A percentile compares a stretch with the other conserved stretches of the same genome.
Evolutionary conservation across 176 grass and related monocot genomes (phyloP).

Genomic region (Poa pratensis): DNA sequence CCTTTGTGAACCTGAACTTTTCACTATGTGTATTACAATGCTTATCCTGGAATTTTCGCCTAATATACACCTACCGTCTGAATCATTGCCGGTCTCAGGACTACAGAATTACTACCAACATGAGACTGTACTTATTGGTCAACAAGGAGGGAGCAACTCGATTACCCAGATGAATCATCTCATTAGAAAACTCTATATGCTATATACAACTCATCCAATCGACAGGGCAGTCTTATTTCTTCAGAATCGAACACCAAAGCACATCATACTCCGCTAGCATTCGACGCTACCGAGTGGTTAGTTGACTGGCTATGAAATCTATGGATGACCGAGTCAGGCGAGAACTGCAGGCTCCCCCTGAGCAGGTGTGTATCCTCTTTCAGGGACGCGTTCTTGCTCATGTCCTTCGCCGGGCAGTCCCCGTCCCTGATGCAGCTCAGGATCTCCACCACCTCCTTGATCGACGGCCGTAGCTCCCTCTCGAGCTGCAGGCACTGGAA

Average conservation of each 20-base stretch:
- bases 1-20: not conserved
- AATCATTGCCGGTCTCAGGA: constrained; percentile 20
- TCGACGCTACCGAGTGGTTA: constrained; percentile 52
- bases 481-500: constrained; percentile 81
- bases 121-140: not conserved
- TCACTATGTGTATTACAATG: not conserved
- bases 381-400: constrained; percentile 2
- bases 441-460: constrained; percentile 73
- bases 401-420: not conserved
- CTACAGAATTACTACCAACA: not conserved
- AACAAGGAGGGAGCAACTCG: not conserved
- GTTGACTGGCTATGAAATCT: constrained; percentile 66
- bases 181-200: constrained; percentile 51
- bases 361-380: constrained; percentile 51
- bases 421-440: constrained; percentile 59
- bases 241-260: not conserved
- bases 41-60: not conserved
- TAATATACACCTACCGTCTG: constrained; percentile 17
- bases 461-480: constrained; percentile 66
- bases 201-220: constrained; percentile 57
- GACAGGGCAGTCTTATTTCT: not conserved
- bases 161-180: constrained; percentile 25
- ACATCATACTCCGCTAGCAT: constrained; percentile 52
- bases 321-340: constrained; percentile 64
- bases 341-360: constrained; percentile 23